Evolutionary conservation across 176 grass and related monocot genomes (phyloP).

Genomic region (Ensete glaucum): DNA sequence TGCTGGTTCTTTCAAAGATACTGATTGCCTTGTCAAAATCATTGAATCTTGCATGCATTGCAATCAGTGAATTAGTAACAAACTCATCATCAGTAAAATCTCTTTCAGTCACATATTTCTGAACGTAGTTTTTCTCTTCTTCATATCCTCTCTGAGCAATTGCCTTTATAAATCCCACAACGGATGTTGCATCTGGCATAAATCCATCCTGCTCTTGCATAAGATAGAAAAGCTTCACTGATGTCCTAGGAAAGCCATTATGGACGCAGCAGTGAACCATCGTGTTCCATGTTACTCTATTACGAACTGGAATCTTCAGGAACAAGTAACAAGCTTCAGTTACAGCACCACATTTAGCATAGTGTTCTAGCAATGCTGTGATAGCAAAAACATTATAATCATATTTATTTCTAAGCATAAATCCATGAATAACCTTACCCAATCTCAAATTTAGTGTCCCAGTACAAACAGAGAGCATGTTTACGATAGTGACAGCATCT

Average conservation of each 20-base stretch:
- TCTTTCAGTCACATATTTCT: constrained; percentile 2
- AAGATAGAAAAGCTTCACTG: constrained; percentile 24
- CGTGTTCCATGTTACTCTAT: constrained; percentile 26
- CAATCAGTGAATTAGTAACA: constrained; percentile 16
- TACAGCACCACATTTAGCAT: constrained; percentile 11
- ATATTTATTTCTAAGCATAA: constrained; percentile 13
- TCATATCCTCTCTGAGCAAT: constrained; percentile 19
- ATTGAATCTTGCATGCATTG: constrained; percentile 19
- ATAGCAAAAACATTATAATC: background rate
- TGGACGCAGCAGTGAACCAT: constrained; percentile 17
- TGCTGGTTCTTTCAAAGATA: constrained; percentile 14
- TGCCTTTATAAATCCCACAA: constrained; percentile 18
- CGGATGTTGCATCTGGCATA: constrained; percentile 20
- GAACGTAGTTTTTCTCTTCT: constrained; percentile 17
- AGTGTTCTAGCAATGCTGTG: constrained; percentile 14
- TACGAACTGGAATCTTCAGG: constrained; percentile 4
- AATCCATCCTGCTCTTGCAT: constrained; percentile 17
- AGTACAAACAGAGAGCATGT: constrained; percentile 14
- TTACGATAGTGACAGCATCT: constrained; percentile 19
- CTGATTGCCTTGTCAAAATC: constrained; percentile 19
- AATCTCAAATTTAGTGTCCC: constrained; percentile 5
- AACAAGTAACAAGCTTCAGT: constrained; percentile 14
- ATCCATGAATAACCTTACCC: constrained; percentile 23
- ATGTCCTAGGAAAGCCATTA: constrained; percentile 11
- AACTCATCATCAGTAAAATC: constrained; percentile 21